Conservation (phyloP, 1,139 yeast genomes). For the Suhomyces anneliseae region DNA sequence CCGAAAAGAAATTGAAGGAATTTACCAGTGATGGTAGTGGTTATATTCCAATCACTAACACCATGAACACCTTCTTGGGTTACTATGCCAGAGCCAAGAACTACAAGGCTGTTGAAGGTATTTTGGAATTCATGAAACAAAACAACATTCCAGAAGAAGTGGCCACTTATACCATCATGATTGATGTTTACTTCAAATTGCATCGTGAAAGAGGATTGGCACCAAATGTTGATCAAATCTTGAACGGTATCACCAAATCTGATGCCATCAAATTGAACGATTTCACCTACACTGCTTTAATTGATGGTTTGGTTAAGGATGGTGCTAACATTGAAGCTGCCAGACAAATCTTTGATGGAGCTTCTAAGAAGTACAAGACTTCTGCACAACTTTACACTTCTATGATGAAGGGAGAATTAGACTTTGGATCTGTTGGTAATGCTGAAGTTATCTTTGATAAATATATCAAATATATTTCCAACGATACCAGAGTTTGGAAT, state of each 20-base stretch:
- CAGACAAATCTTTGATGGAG: conserved; percentile 44
- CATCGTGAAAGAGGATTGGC: conserved; percentile 44
- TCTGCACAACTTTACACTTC: conserved; percentile 51
- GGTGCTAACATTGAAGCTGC: conserved; percentile 54
- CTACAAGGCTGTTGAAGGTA: conserved; percentile 40
- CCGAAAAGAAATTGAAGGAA: conserved; percentile 35
- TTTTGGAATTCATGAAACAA: conserved; percentile 37
- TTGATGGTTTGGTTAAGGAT: conserved; percentile 56
- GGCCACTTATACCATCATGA: conserved; percentile 64
- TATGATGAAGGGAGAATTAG: conserved; percentile 59
- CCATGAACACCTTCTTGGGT: conserved; percentile 40
- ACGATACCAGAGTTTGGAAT: conserved; percentile 56
- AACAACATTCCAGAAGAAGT: conserved; percentile 56
- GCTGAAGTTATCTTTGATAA: conserved; percentile 53
- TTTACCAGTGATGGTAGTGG: conserved; percentile 26
- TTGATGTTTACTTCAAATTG: conserved; percentile 55
- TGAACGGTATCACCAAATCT: conserved; percentile 42
- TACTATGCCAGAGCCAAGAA: conserved; percentile 33
- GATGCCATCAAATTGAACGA: conserved; percentile 47
- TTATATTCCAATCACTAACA: conserved; percentile 34
- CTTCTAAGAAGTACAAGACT: conserved; percentile 35
- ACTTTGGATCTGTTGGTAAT: conserved; percentile 44
- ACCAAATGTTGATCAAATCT: conserved; percentile 41
- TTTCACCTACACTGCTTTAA: conserved; percentile 52
- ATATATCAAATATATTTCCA: conserved; percentile 31